These are phyloP conservation scores for Pelargonium australe DNA, from an alignment of 441 rosid species.

Conservation along the genomic window DNA sequence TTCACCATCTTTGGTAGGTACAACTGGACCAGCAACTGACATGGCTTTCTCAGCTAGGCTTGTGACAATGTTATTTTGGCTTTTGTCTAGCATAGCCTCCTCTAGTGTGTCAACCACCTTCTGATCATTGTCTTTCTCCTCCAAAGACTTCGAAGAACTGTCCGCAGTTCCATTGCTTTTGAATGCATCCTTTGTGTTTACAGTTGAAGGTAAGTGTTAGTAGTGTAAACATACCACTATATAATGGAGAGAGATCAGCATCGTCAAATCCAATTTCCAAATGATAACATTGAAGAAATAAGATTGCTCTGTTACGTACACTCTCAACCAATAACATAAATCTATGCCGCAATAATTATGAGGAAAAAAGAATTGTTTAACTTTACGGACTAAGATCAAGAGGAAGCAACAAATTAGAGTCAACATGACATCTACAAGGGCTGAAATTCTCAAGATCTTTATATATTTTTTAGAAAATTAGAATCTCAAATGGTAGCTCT, in stretches of 20 bases:
- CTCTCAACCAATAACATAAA: background rate
- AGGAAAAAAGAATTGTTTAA: conserved; percentile 7
- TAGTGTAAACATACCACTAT: conserved; percentile 5
- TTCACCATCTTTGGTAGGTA: conserved; percentile 91
- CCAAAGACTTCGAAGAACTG: conserved; percentile 32
- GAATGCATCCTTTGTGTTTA: conserved; percentile 33
- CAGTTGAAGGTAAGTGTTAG: conserved; percentile 12
- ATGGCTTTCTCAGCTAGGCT: conserved; percentile 97
- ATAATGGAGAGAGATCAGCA: background rate
- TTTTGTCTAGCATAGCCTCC: conserved; percentile 35
- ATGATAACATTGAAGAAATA: background rate
- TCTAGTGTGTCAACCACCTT: conserved; percentile 39
- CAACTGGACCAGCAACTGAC: conserved; percentile 94
- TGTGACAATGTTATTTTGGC: conserved; percentile 44
- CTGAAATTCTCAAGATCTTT: conserved; percentile 3
- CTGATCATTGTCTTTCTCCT: conserved; percentile 33
- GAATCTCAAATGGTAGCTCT: background rate
- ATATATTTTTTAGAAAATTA: background rate
- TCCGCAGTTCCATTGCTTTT: conserved; percentile 30
- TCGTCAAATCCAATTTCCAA: background rate
- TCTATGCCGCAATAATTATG: background rate
- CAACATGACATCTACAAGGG: conserved; percentile 3
- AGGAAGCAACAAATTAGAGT: background rate
- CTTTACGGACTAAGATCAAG: background rate
- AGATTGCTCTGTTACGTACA: background rate